Conservation (phyloP, 495 filamentous ascomycete genomes). For the Hypoxylon perforatum region DNA sequence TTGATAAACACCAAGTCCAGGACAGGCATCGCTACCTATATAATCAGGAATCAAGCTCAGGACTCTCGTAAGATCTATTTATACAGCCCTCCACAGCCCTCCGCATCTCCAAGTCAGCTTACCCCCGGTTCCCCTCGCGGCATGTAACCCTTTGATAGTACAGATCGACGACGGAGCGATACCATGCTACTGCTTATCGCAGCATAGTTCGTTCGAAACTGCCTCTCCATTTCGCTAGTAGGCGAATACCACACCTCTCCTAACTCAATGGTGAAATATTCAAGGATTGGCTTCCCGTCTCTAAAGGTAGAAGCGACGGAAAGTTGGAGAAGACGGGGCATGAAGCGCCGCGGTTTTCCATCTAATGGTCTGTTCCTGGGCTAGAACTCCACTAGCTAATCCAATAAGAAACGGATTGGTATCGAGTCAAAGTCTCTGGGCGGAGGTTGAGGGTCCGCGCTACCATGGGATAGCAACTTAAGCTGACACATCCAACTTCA, state of each 20-base stretch:
- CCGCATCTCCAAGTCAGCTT: background rate
- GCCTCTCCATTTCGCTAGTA: conserved; percentile 12
- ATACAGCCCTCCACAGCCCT: background rate
- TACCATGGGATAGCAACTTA: conserved; percentile 14
- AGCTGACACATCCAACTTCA: conserved; percentile 25
- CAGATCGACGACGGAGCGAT: background rate
- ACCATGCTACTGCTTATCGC: conserved; percentile 4
- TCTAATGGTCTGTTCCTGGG: conserved; percentile 12
- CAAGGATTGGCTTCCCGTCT: background rate
- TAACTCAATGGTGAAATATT: conserved; percentile 3
- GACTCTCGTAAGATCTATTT: conserved; percentile 10
- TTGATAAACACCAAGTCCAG: background rate
- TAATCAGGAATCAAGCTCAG: conserved; percentile 14
- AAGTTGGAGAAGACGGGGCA: conserved; percentile 37
- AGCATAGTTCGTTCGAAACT: conserved; percentile 5
- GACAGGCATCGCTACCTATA: conserved; percentile 18
- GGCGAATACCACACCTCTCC: background rate
- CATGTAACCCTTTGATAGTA: conserved; percentile 15
- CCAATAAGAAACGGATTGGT: conserved; percentile 12
- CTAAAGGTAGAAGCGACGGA: conserved; percentile 5
- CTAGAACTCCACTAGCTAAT: conserved; percentile 8
- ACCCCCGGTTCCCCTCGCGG: background rate
- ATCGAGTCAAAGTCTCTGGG: conserved; percentile 19
- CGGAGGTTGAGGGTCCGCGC: conserved; percentile 30
- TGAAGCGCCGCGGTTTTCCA: conserved; percentile 30